Percentiles rank a stretch among this genome's conserved stretches.
Evolutionary conservation across 768 basidiomycete species (phyloP).

Genomic region (Boletus pseudo-olivaceus): DNA sequence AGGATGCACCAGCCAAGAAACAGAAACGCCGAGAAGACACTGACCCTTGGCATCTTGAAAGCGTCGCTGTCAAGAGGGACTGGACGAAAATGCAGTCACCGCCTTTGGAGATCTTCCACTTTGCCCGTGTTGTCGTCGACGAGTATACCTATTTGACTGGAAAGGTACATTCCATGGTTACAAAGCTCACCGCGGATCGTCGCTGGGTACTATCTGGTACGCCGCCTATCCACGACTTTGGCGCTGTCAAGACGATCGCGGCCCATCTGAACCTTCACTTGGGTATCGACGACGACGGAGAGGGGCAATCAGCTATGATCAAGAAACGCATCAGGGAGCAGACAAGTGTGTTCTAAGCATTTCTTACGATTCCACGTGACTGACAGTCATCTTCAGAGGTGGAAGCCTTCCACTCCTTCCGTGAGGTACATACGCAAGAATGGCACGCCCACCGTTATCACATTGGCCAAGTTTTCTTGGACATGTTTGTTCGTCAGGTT

Average conservation of each 20-base stretch:
- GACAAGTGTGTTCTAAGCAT: conserved; percentile 53
- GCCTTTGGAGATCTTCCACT: conserved; percentile 91
- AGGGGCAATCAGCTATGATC: conserved; percentile 68
- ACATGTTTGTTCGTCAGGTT: conserved; percentile 84
- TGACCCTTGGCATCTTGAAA: conserved; percentile 77
- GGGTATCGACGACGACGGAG: conserved; percentile 85
- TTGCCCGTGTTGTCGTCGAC: conserved; percentile 83
- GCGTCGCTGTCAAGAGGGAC: conserved; percentile 57
- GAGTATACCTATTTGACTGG: conserved; percentile 93
- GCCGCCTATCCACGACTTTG: conserved; percentile 89
- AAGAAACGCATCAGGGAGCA: conserved; percentile 82
- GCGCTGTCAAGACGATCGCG: conserved; percentile 85
- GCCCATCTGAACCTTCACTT: conserved; percentile 88
- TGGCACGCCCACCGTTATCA: conserved; percentile 90
- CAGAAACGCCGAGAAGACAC: conserved; percentile 58
- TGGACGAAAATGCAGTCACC: conserved; percentile 81
- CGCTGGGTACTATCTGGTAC: conserved; percentile 98
- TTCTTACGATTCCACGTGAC: neutral
- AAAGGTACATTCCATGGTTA: conserved; percentile 73
- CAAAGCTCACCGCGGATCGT: conserved; percentile 68
- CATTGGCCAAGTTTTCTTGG: conserved; percentile 77
- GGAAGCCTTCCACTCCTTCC: conserved; percentile 95
- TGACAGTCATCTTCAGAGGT: conserved; percentile 51
- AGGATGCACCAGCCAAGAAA: conserved; percentile 46
- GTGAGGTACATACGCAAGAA: conserved; percentile 85